Base-by-base conservation (phyloP, 371 early-diverging fungal species). In the Mycotypha africana region DNA sequence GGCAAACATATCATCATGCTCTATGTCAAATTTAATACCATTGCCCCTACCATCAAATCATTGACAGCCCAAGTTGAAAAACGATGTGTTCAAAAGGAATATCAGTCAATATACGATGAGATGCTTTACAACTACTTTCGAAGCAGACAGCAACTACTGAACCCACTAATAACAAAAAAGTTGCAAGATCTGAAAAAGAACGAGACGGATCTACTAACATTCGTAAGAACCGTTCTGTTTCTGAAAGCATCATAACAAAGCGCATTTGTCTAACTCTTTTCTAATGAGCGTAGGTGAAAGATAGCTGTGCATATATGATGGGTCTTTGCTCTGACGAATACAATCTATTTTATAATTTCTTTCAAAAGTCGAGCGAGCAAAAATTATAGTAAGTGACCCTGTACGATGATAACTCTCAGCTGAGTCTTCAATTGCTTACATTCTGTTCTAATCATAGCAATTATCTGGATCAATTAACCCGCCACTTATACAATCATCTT, bases 261-360 rank as follows among this genome's bases (percentile, higher is more conserved):
- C n/a, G n/a, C n/a, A n/a, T n/a, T n/a, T n/a, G n/a, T n/a, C n/a
- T n/a, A n/a, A n/a, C n/a, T n/a, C n/a, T n/a, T n/a, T 37, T 19
- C 5, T 8, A 19, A 12, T 34, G 15, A 14, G 34, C 4, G 4
- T 37, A 89, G 88, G 79, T 86, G 3, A 70, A 81, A 33, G 78
- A 78, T 49, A 91, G 89, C 14, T 82, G 86, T 48, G 87, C 85
- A 0, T 91, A 89, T 56, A 74, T 92, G 70, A 74, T 83, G 55
- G 72, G 77, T 38, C 68, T 91, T 19, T 92, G 89, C 43, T 70
- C 77, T 17, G 93, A 93, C 39, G 95, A 94, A 58, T 80, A 78
- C 48, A 66, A 74, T 4, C 65, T 93, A 22, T 92, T 85, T 58
- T 74, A 67, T 42, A 82, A 82, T 22, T 87, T 89, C 45, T 93